phyloP scores from a whole-genome alignment of 2,329 filamentous ascomycete species.

The Diaporthe citri region DNA sequence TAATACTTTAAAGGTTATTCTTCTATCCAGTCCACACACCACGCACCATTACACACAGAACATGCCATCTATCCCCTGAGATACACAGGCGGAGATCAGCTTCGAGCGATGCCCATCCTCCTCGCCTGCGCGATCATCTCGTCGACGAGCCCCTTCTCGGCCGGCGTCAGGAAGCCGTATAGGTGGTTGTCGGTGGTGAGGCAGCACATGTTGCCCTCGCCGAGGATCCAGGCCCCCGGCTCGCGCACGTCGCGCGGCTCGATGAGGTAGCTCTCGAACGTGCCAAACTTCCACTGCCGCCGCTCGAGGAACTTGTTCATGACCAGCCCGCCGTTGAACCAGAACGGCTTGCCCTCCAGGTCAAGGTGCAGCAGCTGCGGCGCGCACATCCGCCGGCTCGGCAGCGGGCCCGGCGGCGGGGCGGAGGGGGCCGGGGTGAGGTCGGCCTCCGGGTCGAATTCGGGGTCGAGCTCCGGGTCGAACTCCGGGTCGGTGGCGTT shows the following conservation, averaged over 20 bases:
- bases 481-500: constrained; percentile 12
- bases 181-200: constrained; percentile 47
- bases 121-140: constrained; percentile 48
- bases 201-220: constrained; percentile 52
- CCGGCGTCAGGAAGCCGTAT: constrained; percentile 43
- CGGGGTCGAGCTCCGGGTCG: constrained; percentile 8
- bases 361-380: constrained; percentile 61
- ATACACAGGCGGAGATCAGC: background rate
- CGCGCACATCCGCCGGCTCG: constrained; percentile 54
- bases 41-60: background rate
- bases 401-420: constrained; percentile 24
- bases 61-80: background rate
- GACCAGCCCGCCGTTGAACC: constrained; percentile 62
- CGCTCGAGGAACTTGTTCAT: constrained; percentile 56
- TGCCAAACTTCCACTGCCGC: constrained; percentile 50
- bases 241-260: constrained; percentile 47
- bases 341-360: constrained; percentile 54
- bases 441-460: background rate
- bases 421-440: constrained; percentile 37
- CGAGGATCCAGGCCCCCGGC: constrained; percentile 49
- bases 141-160: constrained; percentile 46
- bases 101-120: constrained; percentile 34
- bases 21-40: background rate
- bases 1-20: background rate
- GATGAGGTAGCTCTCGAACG: constrained; percentile 51